A percentile compares a stretch with the other conserved stretches of the same genome.
These are phyloP conservation scores for Suillus placidus DNA, from an alignment of 768 basidiomycete genomes.

Conservation along the genomic window DNA sequence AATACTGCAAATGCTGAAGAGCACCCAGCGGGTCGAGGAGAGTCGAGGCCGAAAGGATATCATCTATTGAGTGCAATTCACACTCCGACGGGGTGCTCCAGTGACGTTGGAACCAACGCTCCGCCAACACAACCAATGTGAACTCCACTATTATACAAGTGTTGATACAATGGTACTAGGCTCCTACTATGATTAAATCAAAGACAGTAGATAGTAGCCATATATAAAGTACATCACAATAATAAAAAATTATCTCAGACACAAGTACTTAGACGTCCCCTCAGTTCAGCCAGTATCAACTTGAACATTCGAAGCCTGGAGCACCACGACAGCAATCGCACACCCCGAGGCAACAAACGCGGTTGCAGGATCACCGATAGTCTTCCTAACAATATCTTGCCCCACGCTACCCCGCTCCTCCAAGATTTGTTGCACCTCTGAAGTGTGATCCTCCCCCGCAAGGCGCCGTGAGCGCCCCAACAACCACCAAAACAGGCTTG, in stretches of 20 bases:
- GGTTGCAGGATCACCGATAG: slow-evolving; percentile 83
- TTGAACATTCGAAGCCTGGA: slow-evolving; percentile 62
- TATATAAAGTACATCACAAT: background rate
- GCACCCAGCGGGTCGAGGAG: too few species aligned
- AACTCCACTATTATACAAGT: too few species aligned
- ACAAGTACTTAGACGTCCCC: background rate
- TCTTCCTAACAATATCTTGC: slow-evolving; percentile 57
- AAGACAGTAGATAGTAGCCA: too few species aligned
- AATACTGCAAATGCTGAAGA: too few species aligned
- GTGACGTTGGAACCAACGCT: too few species aligned
- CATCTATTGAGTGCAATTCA: too few species aligned
- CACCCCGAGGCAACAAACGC: slow-evolving; percentile 68
- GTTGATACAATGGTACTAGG: too few species aligned
- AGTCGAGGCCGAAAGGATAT: too few species aligned
- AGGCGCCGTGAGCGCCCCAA: slow-evolving; percentile 80
- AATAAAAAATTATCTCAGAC: background rate
- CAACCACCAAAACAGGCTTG: slow-evolving; percentile 58
- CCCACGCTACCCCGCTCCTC: slow-evolving; percentile 27
- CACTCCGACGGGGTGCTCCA: too few species aligned
- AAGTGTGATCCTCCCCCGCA: slow-evolving; percentile 57
- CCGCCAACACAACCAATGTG: too few species aligned
- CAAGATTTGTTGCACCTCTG: slow-evolving; percentile 58
- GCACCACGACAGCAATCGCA: slow-evolving; percentile 63
- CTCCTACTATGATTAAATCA: too few species aligned
- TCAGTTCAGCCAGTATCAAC: slow-evolving; percentile 9